Evolutionary conservation across 1,139 yeast genomes (phyloP), one percentile per base, ranked within the genome.

Genomic region (Saccharomyces hybrid): DNA sequence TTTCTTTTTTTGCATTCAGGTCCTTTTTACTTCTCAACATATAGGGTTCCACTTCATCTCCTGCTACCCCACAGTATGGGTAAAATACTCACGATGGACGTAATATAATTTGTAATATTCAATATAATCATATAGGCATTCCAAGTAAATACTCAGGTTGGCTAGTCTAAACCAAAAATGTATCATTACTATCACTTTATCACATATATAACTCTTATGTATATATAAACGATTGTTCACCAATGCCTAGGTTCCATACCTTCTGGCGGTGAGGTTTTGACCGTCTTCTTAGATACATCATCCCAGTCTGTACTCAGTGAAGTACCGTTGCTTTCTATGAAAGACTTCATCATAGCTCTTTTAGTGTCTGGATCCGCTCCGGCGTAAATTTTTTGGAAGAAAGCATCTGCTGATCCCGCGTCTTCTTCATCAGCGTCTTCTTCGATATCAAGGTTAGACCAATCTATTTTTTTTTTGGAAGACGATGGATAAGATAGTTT

Each of bases 261-360:
- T 50, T 84, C 87, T 0, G 97, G 97, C 2, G 97, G 93, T 44
- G 79, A 72, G 2, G 87, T 80, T 61, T 86, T 89, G 54, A 86
- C 88, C 38, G 72, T 77, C 60, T 81, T 82, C 52, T 78, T 75
- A 51, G 80, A 77, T 2, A 96, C 98, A 57, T 89, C 96, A 13
- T 75, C 80, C 99, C 99, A 95, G 68, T 88, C 87, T 5, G 99
- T 95, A 52, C 96, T 88, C 58, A 95, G 75, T 1, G 95, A 83
- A 0, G 99, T 95, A 16, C 99, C 99, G 61, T 88, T 87, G 62
- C 96, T 88, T 71, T 95, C 97, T n/a, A 82, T 77, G 65, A 81
- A 93, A 53, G 97, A 88, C 73, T 95, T 95, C 95, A 89, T 87
- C 98, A 95, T 95, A 1, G 99, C 99, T 55, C 95, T 78, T 62